Evolutionary conservation across 768 basidiomycete genomes (phyloP), one percentile per base, ranked within the genome.

Genomic region (Lentinula lateritia): DNA sequence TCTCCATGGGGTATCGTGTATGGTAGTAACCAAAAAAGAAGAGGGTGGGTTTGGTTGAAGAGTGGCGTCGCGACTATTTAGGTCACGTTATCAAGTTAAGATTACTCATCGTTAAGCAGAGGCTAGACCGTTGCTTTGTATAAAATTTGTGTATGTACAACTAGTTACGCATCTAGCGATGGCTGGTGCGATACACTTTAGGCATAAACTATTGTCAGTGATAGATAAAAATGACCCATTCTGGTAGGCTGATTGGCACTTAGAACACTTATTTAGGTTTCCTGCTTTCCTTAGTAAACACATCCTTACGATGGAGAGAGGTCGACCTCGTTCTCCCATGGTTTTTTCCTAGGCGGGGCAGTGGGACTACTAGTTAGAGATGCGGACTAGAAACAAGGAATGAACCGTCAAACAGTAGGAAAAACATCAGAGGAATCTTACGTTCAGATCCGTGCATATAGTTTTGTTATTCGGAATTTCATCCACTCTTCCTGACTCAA

Each of bases 401-500:
- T 7, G 50, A 55, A 61, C 50, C 12, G 34, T 39, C 43, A 57
- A 46, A 39, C 28, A 2, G 28, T 3, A 28, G 28, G 56, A 20
- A 20, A 60, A 28, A 42, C 35, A 36, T 42, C 63, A 56, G 42
- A 64, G 43, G 34, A 41, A 43, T 70, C 83, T 64, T 67, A 90
- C 91, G 73, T 87, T 89, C 39, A 92, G 66, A 2, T 69, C 74
- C n/a, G 87, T 78, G 0, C 87, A 84, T 50, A 93, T 90, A 58
- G 79, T 62, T 65, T 86, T 89, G 69, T 92, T 93, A 67, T 92
- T 89, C 1, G 91, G 91, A 41, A 93, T 90, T 68, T 85, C 74
- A 64, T 90, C 88, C 3, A 83, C 81, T 64, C 80, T 83, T 16
- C 90, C 90, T 18, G 87, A 76, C 66, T 89, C 83, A 62, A 93